Evolutionary conservation across 306 rosid species (phyloP), one percentile per base, ranked within the genome.

Genomic region (Mimosa pudica): DNA sequence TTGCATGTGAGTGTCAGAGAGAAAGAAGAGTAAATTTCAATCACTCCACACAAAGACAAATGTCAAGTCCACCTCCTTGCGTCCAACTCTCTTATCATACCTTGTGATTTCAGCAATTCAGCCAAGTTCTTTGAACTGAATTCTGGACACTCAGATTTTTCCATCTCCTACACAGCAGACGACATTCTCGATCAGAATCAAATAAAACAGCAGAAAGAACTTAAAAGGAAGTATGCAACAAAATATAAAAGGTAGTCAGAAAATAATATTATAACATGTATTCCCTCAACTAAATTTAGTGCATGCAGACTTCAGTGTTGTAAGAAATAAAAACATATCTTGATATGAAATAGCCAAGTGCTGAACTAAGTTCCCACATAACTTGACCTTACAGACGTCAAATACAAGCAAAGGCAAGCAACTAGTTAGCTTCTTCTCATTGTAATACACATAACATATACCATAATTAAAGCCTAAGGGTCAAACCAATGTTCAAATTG

Each of bases 111-210:
- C 42, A 94, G 88, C 5, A 89, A 87, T 83, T 92, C 98, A 12
- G 98, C 93, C 87, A 94, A 84, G 82, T 82, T 87, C 84, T 77
- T 85, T 70, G 84, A 48, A 86, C 75, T 83, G 75, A 87, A 84
- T 73, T 77, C 90, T 74, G 12, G 76, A 75, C 86, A 87, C 67
- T 92, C 91, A 18, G 95, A 88, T 87, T 72, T 86, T 85, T 89
- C 97, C 97, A 94, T 87, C 79, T 94, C 98, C 98, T 94, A 86
- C 67, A 84, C 16, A 65, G 64, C 82, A 90, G 73, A 81, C 60
- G 42, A 82, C 8, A 6, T 48, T 69, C 70, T 64, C 81, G 46
- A 80, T 83, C 75, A 84, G 54, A 46, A 73, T 48, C 33, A 63
- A 66, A 38, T 69, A 76, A 42, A 78, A 77, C 77, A 72, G 76